Evolutionary conservation across 2,329 filamentous ascomycete genomes (phyloP).

Genomic region (Lecanicillium sp.): DNA sequence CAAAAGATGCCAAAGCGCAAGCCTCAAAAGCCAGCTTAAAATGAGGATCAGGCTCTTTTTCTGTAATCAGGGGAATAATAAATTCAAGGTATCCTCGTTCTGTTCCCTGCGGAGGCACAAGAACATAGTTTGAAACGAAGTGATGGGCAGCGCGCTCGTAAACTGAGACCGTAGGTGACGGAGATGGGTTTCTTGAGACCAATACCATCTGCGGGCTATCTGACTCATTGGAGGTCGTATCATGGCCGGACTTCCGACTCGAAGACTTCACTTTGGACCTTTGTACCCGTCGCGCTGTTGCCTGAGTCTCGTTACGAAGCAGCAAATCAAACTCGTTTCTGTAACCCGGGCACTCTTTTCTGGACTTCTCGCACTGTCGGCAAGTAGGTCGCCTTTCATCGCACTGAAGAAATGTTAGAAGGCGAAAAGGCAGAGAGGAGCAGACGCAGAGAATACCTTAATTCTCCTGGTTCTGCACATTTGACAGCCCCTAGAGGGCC

Average conservation of each 20-base stretch:
- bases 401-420: constrained; percentile 37
- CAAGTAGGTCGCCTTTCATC: constrained; percentile 61
- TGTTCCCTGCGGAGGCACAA: constrained; percentile 42
- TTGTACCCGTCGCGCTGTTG: constrained; percentile 55
- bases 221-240: constrained; percentile 10
- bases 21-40: constrained; percentile 51
- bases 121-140: constrained; percentile 54
- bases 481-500: constrained; percentile 62
- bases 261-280: constrained; percentile 44
- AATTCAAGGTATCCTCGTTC: constrained; percentile 52
- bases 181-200: constrained; percentile 12
- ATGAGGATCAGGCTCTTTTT: constrained; percentile 34
- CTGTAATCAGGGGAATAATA: constrained; percentile 46
- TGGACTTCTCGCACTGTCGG: constrained; percentile 56
- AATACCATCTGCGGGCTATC: constrained; percentile 2
- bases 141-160: constrained; percentile 51
- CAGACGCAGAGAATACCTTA: constrained; percentile 43
- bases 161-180: constrained; percentile 27
- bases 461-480: constrained; percentile 68
- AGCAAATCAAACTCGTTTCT: constrained; percentile 66
- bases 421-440: background rate
- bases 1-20: constrained; percentile 49
- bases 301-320: constrained; percentile 64
- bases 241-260: constrained; percentile 25
- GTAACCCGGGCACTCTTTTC: constrained; percentile 58